Conservation (phyloP, 148 eudicot species). For the Fallopia convolvulus region DNA sequence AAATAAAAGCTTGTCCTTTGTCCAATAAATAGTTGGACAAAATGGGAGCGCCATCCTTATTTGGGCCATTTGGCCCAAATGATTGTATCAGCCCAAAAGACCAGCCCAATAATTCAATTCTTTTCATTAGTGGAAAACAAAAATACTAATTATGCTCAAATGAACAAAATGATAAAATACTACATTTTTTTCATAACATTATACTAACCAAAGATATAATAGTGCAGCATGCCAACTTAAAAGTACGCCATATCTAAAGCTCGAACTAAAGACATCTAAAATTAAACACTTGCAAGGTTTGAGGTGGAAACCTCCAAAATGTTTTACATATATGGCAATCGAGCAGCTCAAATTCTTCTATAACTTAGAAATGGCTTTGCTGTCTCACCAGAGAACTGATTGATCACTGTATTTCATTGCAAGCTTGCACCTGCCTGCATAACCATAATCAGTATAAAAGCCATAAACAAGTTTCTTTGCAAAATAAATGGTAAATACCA, state of each 20-base stretch:
- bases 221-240: neutral
- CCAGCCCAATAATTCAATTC: too few species aligned
- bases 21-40: too few species aligned
- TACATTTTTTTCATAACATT: neutral
- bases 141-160: neutral
- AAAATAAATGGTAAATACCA: neutral
- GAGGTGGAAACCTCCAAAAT: too few species aligned
- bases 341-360: neutral
- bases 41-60: too few species aligned
- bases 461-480: neutral
- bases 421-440: slow-evolving; percentile 4
- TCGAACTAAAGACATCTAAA: neutral
- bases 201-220: neutral
- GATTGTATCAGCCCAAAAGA: too few species aligned
- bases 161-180: neutral
- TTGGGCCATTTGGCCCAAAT: too few species aligned
- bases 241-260: neutral
- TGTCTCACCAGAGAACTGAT: neutral
- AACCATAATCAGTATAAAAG: neutral
- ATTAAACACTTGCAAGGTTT: too few species aligned
- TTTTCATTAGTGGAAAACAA: neutral
- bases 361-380: neutral
- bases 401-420: neutral
- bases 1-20: too few species aligned
- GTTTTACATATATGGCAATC: too few species aligned